Conservation (phyloP, 495 filamentous ascomycete genomes). For the Penicillium flavigenum region DNA sequence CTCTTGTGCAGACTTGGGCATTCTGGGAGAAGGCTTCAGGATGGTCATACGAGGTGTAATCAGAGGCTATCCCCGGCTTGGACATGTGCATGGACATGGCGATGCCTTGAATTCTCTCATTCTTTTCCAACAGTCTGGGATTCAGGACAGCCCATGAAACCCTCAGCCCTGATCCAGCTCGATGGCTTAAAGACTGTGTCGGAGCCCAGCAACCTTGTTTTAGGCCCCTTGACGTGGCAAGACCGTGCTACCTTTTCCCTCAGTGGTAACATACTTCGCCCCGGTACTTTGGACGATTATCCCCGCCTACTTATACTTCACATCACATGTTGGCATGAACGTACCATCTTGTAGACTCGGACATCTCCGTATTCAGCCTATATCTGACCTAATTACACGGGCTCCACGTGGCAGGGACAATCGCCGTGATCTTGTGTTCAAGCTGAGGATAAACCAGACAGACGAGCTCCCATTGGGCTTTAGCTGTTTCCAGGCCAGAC, state of each 20-base stretch:
- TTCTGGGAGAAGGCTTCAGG: slow-evolving; percentile 7
- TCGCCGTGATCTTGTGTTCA: neutral
- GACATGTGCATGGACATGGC: slow-evolving; percentile 5
- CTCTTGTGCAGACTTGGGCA: neutral
- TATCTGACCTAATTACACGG: neutral
- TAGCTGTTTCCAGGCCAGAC: neutral
- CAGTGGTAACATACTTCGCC: neutral
- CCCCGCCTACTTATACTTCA: slow-evolving; percentile 6
- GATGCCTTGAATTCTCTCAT: slow-evolving; percentile 7
- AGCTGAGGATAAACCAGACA: neutral
- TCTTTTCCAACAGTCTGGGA: slow-evolving; percentile 13
- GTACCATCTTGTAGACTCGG: slow-evolving; percentile 1
- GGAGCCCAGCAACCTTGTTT: neutral
- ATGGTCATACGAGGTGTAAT: slow-evolving; percentile 18
- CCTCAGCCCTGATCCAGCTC: neutral
- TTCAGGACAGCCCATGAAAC: slow-evolving; percentile 10
- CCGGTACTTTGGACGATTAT: slow-evolving; percentile 1
- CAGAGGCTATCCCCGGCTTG: slow-evolving; percentile 8
- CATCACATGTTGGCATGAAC: neutral
- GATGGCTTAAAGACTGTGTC: neutral
- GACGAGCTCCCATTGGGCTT: neutral
- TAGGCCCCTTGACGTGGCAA: slow-evolving; percentile 1
- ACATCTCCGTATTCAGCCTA: slow-evolving; percentile 1
- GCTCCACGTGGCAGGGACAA: slow-evolving; percentile 6
- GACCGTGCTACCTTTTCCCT: neutral